Conservation (phyloP, 2,329 filamentous ascomycete genomes). For the Sporothrix schenckii region DNA sequence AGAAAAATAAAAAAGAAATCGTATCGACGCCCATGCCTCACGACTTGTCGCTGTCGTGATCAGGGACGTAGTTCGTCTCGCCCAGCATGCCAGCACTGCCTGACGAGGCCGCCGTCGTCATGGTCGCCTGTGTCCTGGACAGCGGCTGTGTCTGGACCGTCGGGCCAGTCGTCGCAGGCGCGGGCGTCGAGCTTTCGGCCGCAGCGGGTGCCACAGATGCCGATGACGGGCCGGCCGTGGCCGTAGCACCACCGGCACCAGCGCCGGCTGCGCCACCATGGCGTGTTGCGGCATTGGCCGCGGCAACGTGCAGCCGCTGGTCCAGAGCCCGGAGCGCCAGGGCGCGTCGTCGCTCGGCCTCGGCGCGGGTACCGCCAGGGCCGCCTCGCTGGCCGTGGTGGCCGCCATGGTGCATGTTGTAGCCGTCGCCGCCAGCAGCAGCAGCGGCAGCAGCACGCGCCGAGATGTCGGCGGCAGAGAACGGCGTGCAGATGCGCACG, state of each 20-base stretch:
- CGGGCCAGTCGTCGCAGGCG: constrained; percentile 52
- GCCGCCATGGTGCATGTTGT: constrained; percentile 57
- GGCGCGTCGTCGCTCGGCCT: constrained; percentile 86
- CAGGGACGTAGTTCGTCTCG: constrained; percentile 71
- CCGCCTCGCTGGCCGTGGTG: constrained; percentile 50
- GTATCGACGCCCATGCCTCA: neutral
- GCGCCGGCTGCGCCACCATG: constrained; percentile 18
- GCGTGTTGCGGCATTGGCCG: constrained; percentile 54
- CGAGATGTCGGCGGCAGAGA: constrained; percentile 78
- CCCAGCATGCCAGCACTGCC: constrained; percentile 57
- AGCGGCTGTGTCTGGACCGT: constrained; percentile 61
- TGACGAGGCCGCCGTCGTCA: constrained; percentile 51
- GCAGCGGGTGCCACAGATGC: neutral
- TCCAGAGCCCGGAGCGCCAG: constrained; percentile 90
- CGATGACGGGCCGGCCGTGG: constrained; percentile 38
- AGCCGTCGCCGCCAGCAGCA: constrained; percentile 69
- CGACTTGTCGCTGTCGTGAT: constrained; percentile 53
- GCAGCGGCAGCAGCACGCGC: constrained; percentile 54
- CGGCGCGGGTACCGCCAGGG: constrained; percentile 75
- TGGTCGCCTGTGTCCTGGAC: constrained; percentile 59
- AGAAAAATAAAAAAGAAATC: neutral
- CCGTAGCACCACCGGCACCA: neutral
- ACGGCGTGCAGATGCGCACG: constrained; percentile 79
- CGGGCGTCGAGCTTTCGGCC: constrained; percentile 37
- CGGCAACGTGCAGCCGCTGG: constrained; percentile 85